Evolutionary conservation across 2,329 filamentous ascomycete species (phyloP).

Genomic region (Colletotrichum viniferum): DNA sequence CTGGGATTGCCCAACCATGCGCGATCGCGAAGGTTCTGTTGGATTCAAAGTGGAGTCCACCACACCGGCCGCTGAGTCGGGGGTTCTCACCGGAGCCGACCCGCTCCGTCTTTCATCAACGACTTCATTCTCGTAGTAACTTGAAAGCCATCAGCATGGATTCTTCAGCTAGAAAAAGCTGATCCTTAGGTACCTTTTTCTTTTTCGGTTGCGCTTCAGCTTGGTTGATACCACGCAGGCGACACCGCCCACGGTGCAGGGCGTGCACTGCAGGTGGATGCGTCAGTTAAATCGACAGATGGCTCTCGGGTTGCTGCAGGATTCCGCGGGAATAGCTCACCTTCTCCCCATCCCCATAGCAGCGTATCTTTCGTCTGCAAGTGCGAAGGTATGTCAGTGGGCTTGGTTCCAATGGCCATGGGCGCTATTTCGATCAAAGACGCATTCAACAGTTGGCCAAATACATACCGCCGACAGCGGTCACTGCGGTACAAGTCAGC

Average conservation of each 20-base stretch:
- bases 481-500: not conserved
- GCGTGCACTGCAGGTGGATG: not conserved
- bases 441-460: not conserved
- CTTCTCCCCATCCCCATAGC: slow-evolving; percentile 15
- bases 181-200: not conserved
- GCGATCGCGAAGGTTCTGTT: not conserved
- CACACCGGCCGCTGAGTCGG: not conserved
- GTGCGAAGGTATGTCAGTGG: not conserved
- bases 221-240: slow-evolving; percentile 9
- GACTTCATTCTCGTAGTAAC: slow-evolving; percentile 13
- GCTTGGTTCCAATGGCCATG: not conserved
- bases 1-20: not conserved
- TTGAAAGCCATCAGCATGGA: not conserved
- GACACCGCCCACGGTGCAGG: not conserved
- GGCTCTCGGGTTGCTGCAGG: not conserved
- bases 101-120: not conserved
- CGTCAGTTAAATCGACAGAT: not conserved
- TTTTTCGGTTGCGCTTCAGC: slow-evolving; percentile 16
- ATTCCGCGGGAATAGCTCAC: not conserved
- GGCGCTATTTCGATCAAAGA: not conserved
- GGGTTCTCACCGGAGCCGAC: not conserved
- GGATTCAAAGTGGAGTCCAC: not conserved
- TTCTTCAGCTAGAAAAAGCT: not conserved
- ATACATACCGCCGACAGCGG: slow-evolving; percentile 8
- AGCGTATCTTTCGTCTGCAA: slow-evolving; percentile 11